Percentiles rank a stretch among this genome's conserved stretches.
Conservation (phyloP, 805 yeast species). For the Yarrowia deformans region DNA sequence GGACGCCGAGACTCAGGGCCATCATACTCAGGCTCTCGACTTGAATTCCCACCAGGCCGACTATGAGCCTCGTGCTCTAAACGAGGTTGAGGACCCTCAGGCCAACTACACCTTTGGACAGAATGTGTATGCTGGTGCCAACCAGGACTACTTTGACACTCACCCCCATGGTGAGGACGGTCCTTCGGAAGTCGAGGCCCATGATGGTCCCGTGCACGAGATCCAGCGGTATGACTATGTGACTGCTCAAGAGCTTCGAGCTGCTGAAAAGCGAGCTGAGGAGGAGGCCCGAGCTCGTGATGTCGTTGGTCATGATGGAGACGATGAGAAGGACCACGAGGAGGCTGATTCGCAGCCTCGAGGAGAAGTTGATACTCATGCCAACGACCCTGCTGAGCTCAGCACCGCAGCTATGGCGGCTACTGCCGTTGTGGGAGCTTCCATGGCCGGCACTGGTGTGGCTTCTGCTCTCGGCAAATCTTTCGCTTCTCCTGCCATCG, state of each 20-base stretch:
- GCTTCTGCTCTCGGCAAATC: conserved; percentile 31
- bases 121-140: conserved; percentile 8
- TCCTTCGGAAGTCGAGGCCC: neutral
- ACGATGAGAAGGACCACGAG: neutral
- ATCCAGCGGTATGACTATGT: conserved; percentile 34
- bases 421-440: conserved; percentile 24
- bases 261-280: conserved; percentile 18
- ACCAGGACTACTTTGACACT: conserved; percentile 31
- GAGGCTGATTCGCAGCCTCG: too few species aligned
- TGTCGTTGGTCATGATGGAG: neutral
- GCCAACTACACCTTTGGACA: neutral
- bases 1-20: neutral
- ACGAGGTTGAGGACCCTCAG: neutral
- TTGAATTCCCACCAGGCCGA: neutral
- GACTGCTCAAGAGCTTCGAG: conserved; percentile 17
- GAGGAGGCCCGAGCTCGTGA: conserved; percentile 2
- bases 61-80: neutral
- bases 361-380: neutral
- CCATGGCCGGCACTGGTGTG: conserved; percentile 28
- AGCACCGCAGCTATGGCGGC: conserved; percentile 22
- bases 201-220: conserved; percentile 25
- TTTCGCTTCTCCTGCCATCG: conserved; percentile 14
- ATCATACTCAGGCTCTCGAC: neutral
- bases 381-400: neutral
- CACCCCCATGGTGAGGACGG: conserved; percentile 22